Evolutionary conservation across 2,329 filamentous ascomycete genomes (phyloP), one percentile per base, ranked within the genome.

Genomic region (Dendryphion nanum): DNA sequence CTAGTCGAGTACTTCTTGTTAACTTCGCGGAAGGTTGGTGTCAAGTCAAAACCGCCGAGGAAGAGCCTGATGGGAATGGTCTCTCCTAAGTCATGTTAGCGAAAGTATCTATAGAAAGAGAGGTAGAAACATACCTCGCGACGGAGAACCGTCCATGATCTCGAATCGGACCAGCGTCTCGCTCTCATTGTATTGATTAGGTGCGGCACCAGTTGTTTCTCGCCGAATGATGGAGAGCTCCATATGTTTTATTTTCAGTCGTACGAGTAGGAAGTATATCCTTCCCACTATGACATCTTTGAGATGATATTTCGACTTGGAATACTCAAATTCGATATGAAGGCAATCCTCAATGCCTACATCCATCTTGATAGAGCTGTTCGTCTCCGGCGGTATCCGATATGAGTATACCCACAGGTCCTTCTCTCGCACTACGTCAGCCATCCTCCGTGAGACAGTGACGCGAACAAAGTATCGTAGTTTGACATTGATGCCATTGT

Each of bases 121-220:
- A 32, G n/a, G 10, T 2, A 10, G 23, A 26, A 26, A 26, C 73
- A 78, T 82, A 78, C 87, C 89, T 74, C 93, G 79, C 37, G 90
- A 96, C 21, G 93, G 93, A n/a, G 91, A 97, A 43, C 93, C 93
- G 65, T 98, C 93, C 93, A 98, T 98, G 63, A 98, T 98, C 85
- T 98, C 93, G 57, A 98, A 98, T 50, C 94, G 82, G 40, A 98
- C 93, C 55, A 98, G 72, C 3, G 93, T 98, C 72, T 98, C 93
- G 70, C 90, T 97, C 74, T 98, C 94, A 65, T 98, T 98, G 72
- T 98, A 98, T 69, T 98, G 94, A 66, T 98, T 98, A 5, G 93
- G 93, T 16, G 93, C 89, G 4, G 89, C 89, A 38, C 94, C 93
- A 1, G 93, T 98, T 2, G 93, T 98, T 72, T 98, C 93, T 55